Conservation (phyloP, 73 alveolate genomes). For the Uronychia setigera region DNA sequence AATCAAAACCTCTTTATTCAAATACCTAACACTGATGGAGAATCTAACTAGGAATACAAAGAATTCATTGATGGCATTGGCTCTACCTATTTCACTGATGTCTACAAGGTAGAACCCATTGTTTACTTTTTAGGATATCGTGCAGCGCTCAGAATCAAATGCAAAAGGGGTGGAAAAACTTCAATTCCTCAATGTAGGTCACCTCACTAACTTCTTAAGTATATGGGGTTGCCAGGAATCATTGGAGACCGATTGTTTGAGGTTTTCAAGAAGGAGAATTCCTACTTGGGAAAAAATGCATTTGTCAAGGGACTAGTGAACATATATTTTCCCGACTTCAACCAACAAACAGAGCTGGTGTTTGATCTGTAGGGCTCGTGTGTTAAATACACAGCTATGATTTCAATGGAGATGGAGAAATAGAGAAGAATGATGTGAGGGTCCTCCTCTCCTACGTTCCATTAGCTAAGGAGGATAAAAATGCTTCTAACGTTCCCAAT, state of each 20-base stretch:
- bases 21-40: no score
- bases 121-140: constrained; percentile 60
- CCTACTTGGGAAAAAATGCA: constrained; percentile 51
- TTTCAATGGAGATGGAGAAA: background rate
- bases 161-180: constrained; percentile 74
- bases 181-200: no score
- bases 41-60: no score
- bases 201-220: constrained; percentile 29
- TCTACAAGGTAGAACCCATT: constrained; percentile 24
- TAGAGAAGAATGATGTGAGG: background rate
- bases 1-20: no score
- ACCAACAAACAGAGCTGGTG: constrained; percentile 49
- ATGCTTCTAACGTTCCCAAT: no score
- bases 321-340: constrained; percentile 53
- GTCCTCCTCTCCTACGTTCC: constrained; percentile 21
- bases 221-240: constrained; percentile 65
- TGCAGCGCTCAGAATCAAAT: constrained; percentile 66
- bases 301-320: constrained; percentile 61
- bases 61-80: constrained; percentile 23
- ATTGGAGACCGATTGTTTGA: constrained; percentile 66
- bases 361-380: constrained; percentile 62
- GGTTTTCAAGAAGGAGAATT: constrained; percentile 47
- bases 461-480: no score
- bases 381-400: background rate
- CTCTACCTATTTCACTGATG: constrained; percentile 63